Base-by-base conservation (phyloP, 2,329 filamentous ascomycete genomes). In the Sclerotinia trifoliorum region DNA sequence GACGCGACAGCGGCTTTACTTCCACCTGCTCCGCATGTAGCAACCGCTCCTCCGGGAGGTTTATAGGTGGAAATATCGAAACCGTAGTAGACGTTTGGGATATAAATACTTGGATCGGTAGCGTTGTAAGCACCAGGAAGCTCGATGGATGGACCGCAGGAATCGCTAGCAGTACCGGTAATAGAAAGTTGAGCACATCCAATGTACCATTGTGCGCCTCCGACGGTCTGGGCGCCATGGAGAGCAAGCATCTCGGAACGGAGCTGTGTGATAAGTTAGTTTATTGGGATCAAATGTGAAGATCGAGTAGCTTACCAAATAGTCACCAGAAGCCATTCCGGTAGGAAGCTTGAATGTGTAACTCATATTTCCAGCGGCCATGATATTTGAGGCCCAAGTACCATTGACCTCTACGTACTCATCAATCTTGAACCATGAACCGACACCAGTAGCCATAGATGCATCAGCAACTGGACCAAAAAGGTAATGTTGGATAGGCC, bases 401-500 rank as follows among this genome's bases (percentile, higher is more conserved):
- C 75, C 75, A 68, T 77, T 71, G 5, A 68, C 70, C 32, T 74
- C 71, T 62, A 69, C 57, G n/a, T 72, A 73, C 68, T 77, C 75
- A 62, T 76, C 72, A 70, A 78, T 75, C 70, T 77, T 78, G 64
- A 75, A 70, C 76, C 76, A 78, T 24, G 68, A 65, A n/a, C 76
- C 76, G 24, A 77, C 64, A 29, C 77, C 76, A 24, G 75, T 76
- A 21, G 74, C 74, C 32, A 65, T 68, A 17, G 74, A 69, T 21
- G 73, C 76, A 65, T 73, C 69, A 44, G 64, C 68, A 13, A 78
- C 75, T 10, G 76, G 76, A 11, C 76, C 76, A 58, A 73, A 74
- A 52, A 78, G 71, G 62, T 83, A 79, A 60, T 83, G 79, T 49
- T 77, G 78, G 67, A 80, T 80, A 10, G 79, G 79, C 6, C 79